Base-by-base conservation (phyloP, 2,329 filamentous ascomycete species). In the Aspergillus sp. region DNA sequence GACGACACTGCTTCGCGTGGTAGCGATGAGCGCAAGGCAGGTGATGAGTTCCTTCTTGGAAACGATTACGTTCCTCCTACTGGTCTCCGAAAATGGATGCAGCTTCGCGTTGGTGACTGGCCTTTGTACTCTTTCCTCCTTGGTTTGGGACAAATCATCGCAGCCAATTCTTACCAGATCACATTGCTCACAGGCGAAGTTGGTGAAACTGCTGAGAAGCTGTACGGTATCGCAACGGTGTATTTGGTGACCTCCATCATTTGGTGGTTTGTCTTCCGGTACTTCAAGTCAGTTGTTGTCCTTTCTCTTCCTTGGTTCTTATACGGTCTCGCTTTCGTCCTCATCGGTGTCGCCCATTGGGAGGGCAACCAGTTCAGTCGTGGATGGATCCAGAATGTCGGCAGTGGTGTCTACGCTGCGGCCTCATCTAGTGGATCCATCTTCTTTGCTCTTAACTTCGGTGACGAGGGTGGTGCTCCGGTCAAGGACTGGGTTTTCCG, bases 381-480 rank as follows among this genome's bases (percentile, higher is more conserved):
- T 37, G 73, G 70, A 9, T 81, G 75, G 72, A 66, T 83, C 13
- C 78, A 82, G 51, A 78, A 83, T 47, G 68, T 81, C 5, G 82
- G 78, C 7, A 81, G 79, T 3, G 81, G 70, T 4, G 55, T 82
- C 19, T 86, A 86, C 56, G 77, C 81, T 1, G 70, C 76, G 5
- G 82, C 81, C 5, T 82, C 82, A 5, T 75, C 79, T 7, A 79
- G 77, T 33, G 82, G 82, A 9, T 79, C 77, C 1, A 70, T 86
- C 45, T 83, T 80, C 67, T 86, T 86, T 54, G 76, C 81, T 2
- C 72, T 84, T 39, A 85, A 85, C 61, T 85, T 84, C 54, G 81
- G 81, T 44, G 77, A 79, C 51, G 79, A 83, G 67, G 78, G 76
- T 34, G 80, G 80, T 37, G 74, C 77, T 3, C 79, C 81, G 6